Evolutionary conservation across 2,329 filamentous ascomycete genomes (phyloP).

Genomic region (Trichoderma semiorbis): DNA sequence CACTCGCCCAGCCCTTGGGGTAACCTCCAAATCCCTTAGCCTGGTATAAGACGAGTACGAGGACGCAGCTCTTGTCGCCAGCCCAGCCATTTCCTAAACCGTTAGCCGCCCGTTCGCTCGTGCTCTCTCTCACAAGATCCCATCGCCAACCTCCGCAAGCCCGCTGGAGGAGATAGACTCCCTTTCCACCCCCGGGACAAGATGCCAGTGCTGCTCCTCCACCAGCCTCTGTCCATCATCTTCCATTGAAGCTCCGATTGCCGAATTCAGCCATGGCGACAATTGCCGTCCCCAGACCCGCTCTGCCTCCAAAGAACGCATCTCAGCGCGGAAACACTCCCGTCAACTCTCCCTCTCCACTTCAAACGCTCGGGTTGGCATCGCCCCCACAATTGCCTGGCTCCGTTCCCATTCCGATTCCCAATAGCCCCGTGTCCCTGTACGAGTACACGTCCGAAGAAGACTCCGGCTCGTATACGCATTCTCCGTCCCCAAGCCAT

Average conservation of each 20-base stretch:
- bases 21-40: not conserved
- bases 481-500: constrained; percentile 63
- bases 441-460: constrained; percentile 82
- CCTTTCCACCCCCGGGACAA: not conserved
- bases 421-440: constrained; percentile 87
- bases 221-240: not conserved
- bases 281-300: constrained; percentile 49
- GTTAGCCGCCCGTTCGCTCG: not conserved
- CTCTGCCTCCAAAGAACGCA: constrained; percentile 41
- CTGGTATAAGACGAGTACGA: not conserved
- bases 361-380: constrained; percentile 30
- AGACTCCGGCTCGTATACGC: constrained; percentile 51
- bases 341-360: constrained; percentile 40
- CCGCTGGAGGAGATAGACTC: not conserved
- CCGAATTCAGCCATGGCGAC: constrained; percentile 46
- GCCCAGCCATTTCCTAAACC: not conserved
- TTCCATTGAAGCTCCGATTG: not conserved
- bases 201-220: constrained; percentile 9
- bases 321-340: constrained; percentile 39
- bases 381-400: constrained; percentile 24
- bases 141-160: not conserved
- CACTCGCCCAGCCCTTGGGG: not conserved
- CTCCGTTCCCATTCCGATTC: constrained; percentile 49
- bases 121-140: not conserved
- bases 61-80: not conserved